A percentile compares a stretch with the other conserved stretches of the same genome.
Conservation (phyloP, 768 basidiomycete species). For the Leccinum pellstonianum region DNA sequence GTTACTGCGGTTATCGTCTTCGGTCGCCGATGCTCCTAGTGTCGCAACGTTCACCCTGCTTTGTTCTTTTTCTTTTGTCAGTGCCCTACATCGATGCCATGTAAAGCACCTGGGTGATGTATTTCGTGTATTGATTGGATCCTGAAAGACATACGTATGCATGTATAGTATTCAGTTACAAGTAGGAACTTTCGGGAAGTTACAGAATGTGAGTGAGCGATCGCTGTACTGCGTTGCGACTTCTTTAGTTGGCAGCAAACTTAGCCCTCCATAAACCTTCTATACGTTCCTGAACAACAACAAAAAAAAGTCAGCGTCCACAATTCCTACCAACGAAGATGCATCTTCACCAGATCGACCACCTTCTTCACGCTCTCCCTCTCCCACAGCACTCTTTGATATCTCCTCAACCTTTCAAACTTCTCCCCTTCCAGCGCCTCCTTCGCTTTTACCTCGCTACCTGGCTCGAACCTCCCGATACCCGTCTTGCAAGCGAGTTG, state of each 20-base stretch:
- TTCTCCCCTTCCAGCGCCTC: constrained; percentile 42
- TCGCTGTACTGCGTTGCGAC: too few relatives aligned
- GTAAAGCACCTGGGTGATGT: too few relatives aligned
- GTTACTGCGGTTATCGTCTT: too few relatives aligned
- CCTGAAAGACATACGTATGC: not conserved
- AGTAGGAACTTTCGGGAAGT: too few relatives aligned
- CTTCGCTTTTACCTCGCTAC: constrained; percentile 43
- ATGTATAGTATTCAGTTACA: too few relatives aligned
- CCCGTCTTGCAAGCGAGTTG: constrained; percentile 45
- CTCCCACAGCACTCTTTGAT: constrained; percentile 44
- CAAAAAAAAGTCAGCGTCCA: not conserved
- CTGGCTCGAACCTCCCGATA: constrained; percentile 48
- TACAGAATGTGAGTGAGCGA: too few relatives aligned
- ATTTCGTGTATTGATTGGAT: not conserved
- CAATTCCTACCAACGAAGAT: not conserved
- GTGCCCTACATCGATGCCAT: too few relatives aligned
- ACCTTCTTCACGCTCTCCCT: constrained; percentile 29
- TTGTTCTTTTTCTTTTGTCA: too few relatives aligned
- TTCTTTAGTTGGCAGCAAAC: not conserved
- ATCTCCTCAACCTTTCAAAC: constrained; percentile 49
- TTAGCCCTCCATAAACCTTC: not conserved
- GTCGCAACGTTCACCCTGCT: too few relatives aligned
- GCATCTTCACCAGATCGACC: constrained; percentile 7
- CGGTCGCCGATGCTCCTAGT: too few relatives aligned
- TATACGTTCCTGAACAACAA: constrained; percentile 5